Evolutionary conservation across 345 rosid genomes (phyloP).

Genomic region (Cochlearia excelsa): DNA sequence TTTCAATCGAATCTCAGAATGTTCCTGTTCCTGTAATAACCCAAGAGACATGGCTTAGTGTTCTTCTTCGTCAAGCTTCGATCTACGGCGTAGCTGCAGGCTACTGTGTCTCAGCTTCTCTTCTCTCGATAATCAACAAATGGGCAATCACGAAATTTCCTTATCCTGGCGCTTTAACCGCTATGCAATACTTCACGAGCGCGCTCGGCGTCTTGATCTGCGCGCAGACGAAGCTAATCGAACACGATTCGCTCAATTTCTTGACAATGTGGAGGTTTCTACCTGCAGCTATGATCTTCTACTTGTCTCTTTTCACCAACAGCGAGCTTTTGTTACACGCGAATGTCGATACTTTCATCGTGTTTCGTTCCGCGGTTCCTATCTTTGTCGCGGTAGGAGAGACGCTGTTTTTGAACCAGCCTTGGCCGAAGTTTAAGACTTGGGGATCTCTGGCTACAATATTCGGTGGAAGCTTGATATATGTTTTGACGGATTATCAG

Average conservation of each 20-base stretch:
- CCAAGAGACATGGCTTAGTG: slow-evolving; percentile 43
- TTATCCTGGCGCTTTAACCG: slow-evolving; percentile 92
- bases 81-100: slow-evolving; percentile 85
- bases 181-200: slow-evolving; percentile 86
- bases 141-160: slow-evolving; percentile 98
- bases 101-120: slow-evolving; percentile 88
- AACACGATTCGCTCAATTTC: slow-evolving; percentile 65
- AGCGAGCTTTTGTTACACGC: slow-evolving; percentile 98
- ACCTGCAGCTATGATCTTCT: slow-evolving; percentile 91
- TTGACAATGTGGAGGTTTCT: slow-evolving; percentile 90
- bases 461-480: slow-evolving; percentile 82
- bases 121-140: slow-evolving; percentile 94
- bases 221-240: slow-evolving; percentile 58
- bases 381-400: slow-evolving; percentile 92
- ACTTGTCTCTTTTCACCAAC: slow-evolving; percentile 87
- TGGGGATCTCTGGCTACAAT: slow-evolving; percentile 80
- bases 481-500: slow-evolving; percentile 83
- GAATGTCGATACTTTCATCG: slow-evolving; percentile 93
- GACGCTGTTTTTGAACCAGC: slow-evolving; percentile 74
- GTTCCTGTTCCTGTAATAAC: slow-evolving; percentile 13
- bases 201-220: slow-evolving; percentile 71
- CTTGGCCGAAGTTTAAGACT: slow-evolving; percentile 83
- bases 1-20: slow-evolving; percentile 31
- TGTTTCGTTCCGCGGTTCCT: slow-evolving; percentile 89
- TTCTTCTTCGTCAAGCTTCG: slow-evolving; percentile 53